Percentiles rank a stretch among this genome's conserved stretches.
phyloP scores from a whole-genome alignment of 73 alveolate species.

The Strombidium stylifer region DNA sequence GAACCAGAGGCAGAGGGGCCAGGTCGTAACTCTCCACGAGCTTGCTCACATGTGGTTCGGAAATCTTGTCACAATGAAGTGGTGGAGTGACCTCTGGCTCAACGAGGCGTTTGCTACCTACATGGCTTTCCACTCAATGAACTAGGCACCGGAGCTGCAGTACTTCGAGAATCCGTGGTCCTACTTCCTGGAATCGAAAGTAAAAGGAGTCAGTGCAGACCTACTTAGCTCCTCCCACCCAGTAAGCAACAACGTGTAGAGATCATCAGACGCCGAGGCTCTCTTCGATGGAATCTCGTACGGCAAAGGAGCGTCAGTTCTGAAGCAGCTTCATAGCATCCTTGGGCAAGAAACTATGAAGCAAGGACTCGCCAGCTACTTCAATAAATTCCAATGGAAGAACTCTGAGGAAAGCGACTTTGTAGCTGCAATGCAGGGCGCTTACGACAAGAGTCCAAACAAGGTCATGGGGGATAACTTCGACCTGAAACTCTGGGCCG shows the following conservation, averaged over 20 bases:
- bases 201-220: conserved; percentile 91
- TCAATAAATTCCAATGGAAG: conserved; percentile 69
- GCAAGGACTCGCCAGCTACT: conserved; percentile 76
- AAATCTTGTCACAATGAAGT: conserved; percentile 95
- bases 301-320: conserved; percentile 95
- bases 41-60: conserved; percentile 94
- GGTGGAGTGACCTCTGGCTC: conserved; percentile 99
- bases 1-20: conserved; percentile 41
- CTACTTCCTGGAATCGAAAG: conserved; percentile 73
- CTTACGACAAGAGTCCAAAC: conserved; percentile 39
- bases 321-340: conserved; percentile 79
- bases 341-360: conserved; percentile 85
- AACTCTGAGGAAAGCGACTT: conserved; percentile 89
- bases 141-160: conserved; percentile 50
- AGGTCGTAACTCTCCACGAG: conserved; percentile 71
- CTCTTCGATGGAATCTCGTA: conserved; percentile 95
- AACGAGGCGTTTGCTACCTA: conserved; percentile 97
- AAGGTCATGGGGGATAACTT: conserved; percentile 38
- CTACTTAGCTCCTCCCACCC: conserved; percentile 93
- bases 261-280: conserved; percentile 87
- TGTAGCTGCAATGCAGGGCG: conserved; percentile 72
- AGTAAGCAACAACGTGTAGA: conserved; percentile 76
- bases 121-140: conserved; percentile 81
- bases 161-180: conserved; percentile 77
- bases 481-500: conserved; percentile 52